These are phyloP conservation scores for Staphylotrichum longicolle DNA, from an alignment of 495 filamentous ascomycete genomes.

Conservation along the genomic window DNA sequence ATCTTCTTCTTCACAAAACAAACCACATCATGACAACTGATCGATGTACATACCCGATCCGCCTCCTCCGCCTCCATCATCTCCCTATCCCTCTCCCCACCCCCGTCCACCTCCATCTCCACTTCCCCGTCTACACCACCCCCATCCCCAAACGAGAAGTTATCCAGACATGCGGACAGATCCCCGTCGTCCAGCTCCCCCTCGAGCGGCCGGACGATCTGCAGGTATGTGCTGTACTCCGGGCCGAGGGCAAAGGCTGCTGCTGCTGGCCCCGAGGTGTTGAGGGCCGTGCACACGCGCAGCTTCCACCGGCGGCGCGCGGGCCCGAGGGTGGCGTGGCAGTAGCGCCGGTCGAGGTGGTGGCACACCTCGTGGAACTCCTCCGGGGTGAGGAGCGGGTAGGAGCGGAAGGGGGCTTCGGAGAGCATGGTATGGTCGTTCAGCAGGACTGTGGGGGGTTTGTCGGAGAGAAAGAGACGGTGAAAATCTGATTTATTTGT, in stretches of 20 bases:
- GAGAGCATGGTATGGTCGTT: slow-evolving; percentile 7
- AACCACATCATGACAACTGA: too few relatives aligned
- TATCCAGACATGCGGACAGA: slow-evolving; percentile 41
- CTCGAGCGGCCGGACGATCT: slow-evolving; percentile 48
- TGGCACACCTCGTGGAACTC: slow-evolving; percentile 64
- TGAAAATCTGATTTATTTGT: too few relatives aligned
- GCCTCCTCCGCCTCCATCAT: slow-evolving; percentile 48
- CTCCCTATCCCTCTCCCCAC: slow-evolving; percentile 34
- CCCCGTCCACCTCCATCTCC: slow-evolving; percentile 44
- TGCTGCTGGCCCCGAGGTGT: slow-evolving; percentile 16
- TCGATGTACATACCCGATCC: slow-evolving; percentile 25
- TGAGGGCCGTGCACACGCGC: slow-evolving; percentile 37
- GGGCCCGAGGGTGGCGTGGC: slow-evolving; percentile 50
- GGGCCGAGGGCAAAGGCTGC: slow-evolving; percentile 26
- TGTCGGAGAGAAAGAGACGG: too few relatives aligned
- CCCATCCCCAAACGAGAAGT: slow-evolving; percentile 33
- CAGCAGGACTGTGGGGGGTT: too few relatives aligned
- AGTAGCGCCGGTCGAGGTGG: slow-evolving; percentile 55
- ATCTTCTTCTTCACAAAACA: too few relatives aligned
- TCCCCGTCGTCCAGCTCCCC: slow-evolving; percentile 42
- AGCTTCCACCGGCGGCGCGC: slow-evolving; percentile 44
- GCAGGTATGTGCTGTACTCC: slow-evolving; percentile 45
- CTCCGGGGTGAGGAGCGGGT: slow-evolving; percentile 56
- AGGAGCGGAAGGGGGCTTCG: slow-evolving; percentile 33
- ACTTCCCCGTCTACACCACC: not conserved